These are phyloP conservation scores for Yarrowia bubula DNA, from an alignment of 805 yeast genomes.

Conservation along the genomic window DNA sequence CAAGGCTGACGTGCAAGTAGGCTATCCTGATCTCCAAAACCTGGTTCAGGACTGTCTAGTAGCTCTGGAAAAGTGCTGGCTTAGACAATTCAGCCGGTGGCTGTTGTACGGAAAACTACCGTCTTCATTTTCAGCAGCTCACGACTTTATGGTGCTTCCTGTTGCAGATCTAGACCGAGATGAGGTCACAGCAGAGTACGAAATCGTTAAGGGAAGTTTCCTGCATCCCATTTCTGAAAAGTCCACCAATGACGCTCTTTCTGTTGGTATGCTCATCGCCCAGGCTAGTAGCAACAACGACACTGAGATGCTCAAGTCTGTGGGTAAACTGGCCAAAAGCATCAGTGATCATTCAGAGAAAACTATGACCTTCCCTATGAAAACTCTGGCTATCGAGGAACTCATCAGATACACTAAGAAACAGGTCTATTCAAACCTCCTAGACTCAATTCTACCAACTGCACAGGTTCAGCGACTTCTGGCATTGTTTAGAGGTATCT, in stretches of 20 bases:
- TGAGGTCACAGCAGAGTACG: slow-evolving; percentile 8
- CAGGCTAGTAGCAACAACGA: not conserved
- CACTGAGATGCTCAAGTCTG: not conserved
- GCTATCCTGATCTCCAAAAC: slow-evolving; percentile 8
- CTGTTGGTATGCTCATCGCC: slow-evolving; percentile 15
- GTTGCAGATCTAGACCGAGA: not conserved
- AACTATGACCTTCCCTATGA: slow-evolving; percentile 4
- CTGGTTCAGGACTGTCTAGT: slow-evolving; percentile 28
- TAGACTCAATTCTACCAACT: not conserved
- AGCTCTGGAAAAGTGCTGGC: slow-evolving; percentile 31
- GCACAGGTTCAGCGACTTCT: not conserved
- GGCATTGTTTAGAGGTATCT: slow-evolving; percentile 1
- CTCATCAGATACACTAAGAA: not conserved
- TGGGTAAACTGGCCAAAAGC: not conserved
- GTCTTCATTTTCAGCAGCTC: not conserved
- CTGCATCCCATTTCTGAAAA: slow-evolving; percentile 23
- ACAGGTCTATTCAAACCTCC: not conserved
- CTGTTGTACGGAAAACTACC: slow-evolving; percentile 32
- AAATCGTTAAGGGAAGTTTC: slow-evolving; percentile 16
- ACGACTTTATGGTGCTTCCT: slow-evolving; percentile 31
- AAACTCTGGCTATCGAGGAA: not conserved
- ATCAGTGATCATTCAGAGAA: not conserved
- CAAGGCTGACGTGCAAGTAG: not conserved
- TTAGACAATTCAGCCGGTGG: slow-evolving; percentile 31
- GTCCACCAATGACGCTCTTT: slow-evolving; percentile 22